Evolutionary conservation across 179 eudicot genomes (phyloP).

Genomic region (Gypsophila paniculata): DNA sequence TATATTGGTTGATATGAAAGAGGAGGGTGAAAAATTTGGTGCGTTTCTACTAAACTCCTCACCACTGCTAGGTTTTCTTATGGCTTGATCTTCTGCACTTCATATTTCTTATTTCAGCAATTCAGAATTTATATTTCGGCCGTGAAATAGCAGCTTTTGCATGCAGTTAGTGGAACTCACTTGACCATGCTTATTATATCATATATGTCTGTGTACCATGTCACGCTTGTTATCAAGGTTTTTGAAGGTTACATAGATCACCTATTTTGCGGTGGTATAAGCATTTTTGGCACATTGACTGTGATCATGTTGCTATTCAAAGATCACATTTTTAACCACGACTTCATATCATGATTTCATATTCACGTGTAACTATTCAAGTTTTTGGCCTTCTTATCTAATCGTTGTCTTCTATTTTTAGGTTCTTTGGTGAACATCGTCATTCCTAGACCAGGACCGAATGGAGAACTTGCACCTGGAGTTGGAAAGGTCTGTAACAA

Average conservation of each 20-base stretch:
- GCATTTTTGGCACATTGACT: neutral
- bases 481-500: conserved; percentile 47
- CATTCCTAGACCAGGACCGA: conserved; percentile 42
- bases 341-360: neutral
- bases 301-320: neutral
- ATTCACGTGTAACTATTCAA: neutral
- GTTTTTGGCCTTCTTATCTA: neutral
- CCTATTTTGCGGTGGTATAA: neutral
- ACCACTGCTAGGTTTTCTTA: neutral
- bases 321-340: neutral
- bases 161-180: neutral
- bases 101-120: conserved; percentile 2
- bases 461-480: conserved; percentile 37
- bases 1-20: conserved; percentile 39
- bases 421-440: conserved; percentile 43
- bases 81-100: neutral
- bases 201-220: neutral
- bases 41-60: neutral
- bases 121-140: neutral
- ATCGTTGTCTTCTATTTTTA: conserved; percentile 10
- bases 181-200: neutral
- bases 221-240: too few species aligned
- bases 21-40: conserved; percentile 44
- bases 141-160: neutral
- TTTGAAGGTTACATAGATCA: too few species aligned